These are phyloP conservation scores for Gliomastix tumulicola DNA, from an alignment of 2,329 filamentous ascomycete species.

Conservation along the genomic window DNA sequence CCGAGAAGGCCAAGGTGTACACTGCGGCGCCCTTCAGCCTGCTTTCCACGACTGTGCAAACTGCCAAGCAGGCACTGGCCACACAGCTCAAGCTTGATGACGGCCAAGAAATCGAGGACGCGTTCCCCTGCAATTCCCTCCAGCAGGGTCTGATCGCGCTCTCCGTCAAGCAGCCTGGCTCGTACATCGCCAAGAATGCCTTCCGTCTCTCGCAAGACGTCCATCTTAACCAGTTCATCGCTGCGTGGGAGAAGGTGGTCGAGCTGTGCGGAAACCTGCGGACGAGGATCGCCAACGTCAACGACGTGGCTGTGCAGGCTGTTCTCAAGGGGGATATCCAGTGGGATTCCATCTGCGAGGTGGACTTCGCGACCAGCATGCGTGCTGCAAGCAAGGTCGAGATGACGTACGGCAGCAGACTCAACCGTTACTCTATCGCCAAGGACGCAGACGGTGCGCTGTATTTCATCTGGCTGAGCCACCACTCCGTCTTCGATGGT, in stretches of 20 bases:
- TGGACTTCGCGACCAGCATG: no score
- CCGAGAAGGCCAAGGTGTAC: no score
- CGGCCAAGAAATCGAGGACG: constrained; percentile 27
- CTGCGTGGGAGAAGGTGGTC: constrained; percentile 10
- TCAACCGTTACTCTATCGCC: not conserved
- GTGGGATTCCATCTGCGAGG: no score
- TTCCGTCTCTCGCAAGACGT: constrained; percentile 5
- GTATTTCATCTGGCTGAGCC: constrained; percentile 14
- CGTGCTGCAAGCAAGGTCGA: no score
- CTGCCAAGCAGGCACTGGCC: no score
- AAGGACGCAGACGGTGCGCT: not conserved
- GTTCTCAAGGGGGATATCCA: no score
- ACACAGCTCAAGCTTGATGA: constrained; percentile 5
- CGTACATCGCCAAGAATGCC: constrained; percentile 12
- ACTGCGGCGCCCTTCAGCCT: no score
- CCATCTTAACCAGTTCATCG: constrained; percentile 7
- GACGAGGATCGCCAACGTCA: constrained; percentile 9
- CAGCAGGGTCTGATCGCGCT: constrained; percentile 42
- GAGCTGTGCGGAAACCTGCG: constrained; percentile 7
- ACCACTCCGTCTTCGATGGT: constrained; percentile 18
- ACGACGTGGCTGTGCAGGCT: constrained; percentile 5
- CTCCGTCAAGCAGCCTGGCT: constrained; percentile 22
- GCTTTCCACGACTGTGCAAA: no score
- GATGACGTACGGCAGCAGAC: constrained; percentile 2
- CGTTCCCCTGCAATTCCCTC: constrained; percentile 39